Base-by-base conservation (phyloP, 441 rosid genomes). In the Populus hybrid region DNA sequence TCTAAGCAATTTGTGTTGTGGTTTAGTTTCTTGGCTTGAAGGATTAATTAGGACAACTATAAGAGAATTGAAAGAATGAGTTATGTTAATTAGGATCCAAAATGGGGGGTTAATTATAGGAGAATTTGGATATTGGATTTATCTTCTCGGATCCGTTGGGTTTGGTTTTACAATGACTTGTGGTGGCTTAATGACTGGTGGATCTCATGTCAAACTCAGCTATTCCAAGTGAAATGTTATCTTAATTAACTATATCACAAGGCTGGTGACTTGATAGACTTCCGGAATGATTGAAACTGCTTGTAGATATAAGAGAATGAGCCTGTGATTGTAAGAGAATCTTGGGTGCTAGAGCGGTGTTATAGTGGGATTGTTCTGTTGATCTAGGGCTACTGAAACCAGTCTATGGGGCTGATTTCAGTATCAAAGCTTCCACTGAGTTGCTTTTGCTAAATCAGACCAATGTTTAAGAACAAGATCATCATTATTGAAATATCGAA, bases 1-100 rank as follows among this genome's bases (percentile, higher is more conserved):
- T 50, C 8, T 50, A 50, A 50, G 57, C 20, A 14, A 50, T 50
- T 30, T 2, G 38, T 59, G 28, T 24, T 65, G 38, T 70, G 54
- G 6, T 71, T 50, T 67, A 11, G 21, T 68, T 74, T 75, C 73
- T 70, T 50, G 69, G 28, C 5, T 38, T 26, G 40, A 63, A 64
- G 34, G 67, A 38, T 73, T 35, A 57, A 18, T 42, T 72, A 24
- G 50, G 67, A 67, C 35, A 3, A 28, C 57, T 1, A 28, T 24
- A 65, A 40, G n/a, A 8, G 46, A 26, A 7, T 8, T 18, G 4
- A 28, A 38, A 34, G 67, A 66, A 8, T 77, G 35, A 24, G 21
- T 69, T 71, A 18, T 21, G 34, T 36, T 61, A 38, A 50, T 21
- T 74, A 26, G 72, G 74, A 72, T 67, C 65, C 66, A 75, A 77